Percentiles rank a stretch among this genome's conserved stretches.
phyloP scores from a whole-genome alignment of 1,139 yeast genomes.

The Candida sp. region DNA sequence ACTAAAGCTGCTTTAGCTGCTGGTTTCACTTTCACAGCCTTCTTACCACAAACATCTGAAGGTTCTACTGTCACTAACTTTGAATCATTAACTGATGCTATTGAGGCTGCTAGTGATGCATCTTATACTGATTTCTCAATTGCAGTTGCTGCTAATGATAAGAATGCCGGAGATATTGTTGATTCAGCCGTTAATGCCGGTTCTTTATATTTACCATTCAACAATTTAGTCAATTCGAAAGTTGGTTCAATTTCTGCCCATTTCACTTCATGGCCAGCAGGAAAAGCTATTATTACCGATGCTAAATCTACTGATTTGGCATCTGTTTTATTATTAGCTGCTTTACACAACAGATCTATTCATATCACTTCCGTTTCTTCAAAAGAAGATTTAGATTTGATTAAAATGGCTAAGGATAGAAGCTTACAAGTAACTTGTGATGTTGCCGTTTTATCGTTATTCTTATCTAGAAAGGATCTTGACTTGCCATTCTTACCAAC shows the following conservation, averaged over 20 bases:
- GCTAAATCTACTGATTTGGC: conserved; percentile 93
- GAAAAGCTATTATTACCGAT: conserved; percentile 87
- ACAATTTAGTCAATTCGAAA: conserved; percentile 64
- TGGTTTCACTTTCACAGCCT: conserved; percentile 86
- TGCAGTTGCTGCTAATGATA: conserved; percentile 77
- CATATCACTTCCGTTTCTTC: conserved; percentile 87
- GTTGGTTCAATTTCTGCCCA: conserved; percentile 78
- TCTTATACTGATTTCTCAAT: conserved; percentile 83
- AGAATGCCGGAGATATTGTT: conserved; percentile 60
- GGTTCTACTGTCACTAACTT: conserved; percentile 63
- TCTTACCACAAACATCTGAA: conserved; percentile 68
- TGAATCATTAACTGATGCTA: conserved; percentile 61
- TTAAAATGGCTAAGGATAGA: conserved; percentile 82
- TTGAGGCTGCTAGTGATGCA: conserved; percentile 51
- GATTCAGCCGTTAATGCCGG: conserved; percentile 69
- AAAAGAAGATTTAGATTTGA: conserved; percentile 78
- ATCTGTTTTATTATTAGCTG: conserved; percentile 83
- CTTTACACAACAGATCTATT: conserved; percentile 79
- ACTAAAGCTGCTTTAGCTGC: conserved; percentile 73
- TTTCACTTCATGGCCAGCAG: conserved; percentile 79
- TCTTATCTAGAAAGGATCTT: conserved; percentile 69
- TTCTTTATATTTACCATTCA: conserved; percentile 78
- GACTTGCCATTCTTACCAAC: conserved; percentile 74
- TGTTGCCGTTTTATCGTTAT: conserved; percentile 77
- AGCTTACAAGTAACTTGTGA: conserved; percentile 86